Conservation (phyloP, 176 grass and related monocot genomes). For the Triticum timopheevii region DNA sequence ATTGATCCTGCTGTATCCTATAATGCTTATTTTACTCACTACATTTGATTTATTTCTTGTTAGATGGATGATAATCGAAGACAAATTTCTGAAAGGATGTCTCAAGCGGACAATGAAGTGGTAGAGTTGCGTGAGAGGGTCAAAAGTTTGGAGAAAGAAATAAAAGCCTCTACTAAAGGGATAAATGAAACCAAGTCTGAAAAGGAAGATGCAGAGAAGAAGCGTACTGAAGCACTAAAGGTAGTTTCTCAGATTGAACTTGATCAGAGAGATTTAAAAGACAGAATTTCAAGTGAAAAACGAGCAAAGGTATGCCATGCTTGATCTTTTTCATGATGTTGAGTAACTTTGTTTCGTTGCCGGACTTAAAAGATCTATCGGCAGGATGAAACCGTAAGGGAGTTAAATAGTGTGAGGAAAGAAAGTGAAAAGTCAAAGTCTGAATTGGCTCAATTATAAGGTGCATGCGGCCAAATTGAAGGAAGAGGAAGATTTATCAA, state of each 20-base stretch:
- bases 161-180: conserved; percentile 76
- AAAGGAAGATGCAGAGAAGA: conserved; percentile 83
- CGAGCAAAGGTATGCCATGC: conserved; percentile 72
- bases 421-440: conserved; percentile 91
- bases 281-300: conserved; percentile 68
- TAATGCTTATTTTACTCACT: conserved; percentile 3
- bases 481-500: conserved; percentile 89
- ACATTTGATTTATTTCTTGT: conserved; percentile 25
- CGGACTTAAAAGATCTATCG: conserved; percentile 25
- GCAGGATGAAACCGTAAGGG: conserved; percentile 78
- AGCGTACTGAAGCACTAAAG: conserved; percentile 74
- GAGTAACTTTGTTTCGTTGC: conserved; percentile 4
- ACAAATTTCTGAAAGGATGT: conserved; percentile 80
- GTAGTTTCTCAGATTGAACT: conserved; percentile 83
- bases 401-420: conserved; percentile 68
- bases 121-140: conserved; percentile 73
- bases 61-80: conserved; percentile 91
- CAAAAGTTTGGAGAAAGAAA: conserved; percentile 80
- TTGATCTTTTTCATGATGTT: conserved; percentile 25
- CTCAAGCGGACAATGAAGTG: conserved; percentile 77
- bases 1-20: conserved; percentile 30
- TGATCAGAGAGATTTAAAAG: conserved; percentile 92
- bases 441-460: conserved; percentile 80
- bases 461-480: conserved; percentile 72
- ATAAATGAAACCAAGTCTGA: conserved; percentile 72